A percentile compares a stretch with the other conserved stretches of the same genome.
Evolutionary conservation across 2,329 filamentous ascomycete genomes (phyloP).

Genomic region (Penicillium sp.): DNA sequence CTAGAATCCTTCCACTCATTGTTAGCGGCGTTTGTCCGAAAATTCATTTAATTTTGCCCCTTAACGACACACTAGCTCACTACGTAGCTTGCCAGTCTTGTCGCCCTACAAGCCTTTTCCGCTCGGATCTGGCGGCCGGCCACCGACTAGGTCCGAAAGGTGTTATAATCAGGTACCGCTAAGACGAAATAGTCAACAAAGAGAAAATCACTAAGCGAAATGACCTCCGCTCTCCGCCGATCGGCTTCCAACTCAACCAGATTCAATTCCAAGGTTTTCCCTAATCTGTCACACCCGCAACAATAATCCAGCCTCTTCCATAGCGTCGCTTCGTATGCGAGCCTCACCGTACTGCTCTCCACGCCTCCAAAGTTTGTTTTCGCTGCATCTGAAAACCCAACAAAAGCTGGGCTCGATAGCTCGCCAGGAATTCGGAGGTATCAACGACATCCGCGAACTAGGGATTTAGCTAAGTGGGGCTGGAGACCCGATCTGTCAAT

Average conservation of each 20-base stretch:
- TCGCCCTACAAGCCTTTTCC: not conserved
- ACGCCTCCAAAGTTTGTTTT: not conserved
- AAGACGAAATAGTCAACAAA: not conserved
- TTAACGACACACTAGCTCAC: not conserved
- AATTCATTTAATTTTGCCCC: conserved; percentile 1
- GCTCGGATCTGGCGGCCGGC: not conserved
- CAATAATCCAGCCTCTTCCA: not conserved
- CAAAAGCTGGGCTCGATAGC: not conserved
- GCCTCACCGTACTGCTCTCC: conserved; percentile 1
- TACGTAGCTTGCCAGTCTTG: too few relatives aligned
- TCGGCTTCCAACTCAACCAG: conserved; percentile 8
- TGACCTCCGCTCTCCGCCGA: not conserved
- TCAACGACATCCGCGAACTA: conserved; percentile 14
- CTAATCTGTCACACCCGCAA: conserved; percentile 14
- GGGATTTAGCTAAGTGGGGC: conserved; percentile 14
- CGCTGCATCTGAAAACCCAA: not conserved
- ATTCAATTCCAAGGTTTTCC: not conserved
- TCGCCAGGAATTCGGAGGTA: conserved; percentile 9
- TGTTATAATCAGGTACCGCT: not conserved
- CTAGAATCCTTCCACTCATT: not conserved
- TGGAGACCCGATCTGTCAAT: conserved; percentile 13
- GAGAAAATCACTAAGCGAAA: not conserved
- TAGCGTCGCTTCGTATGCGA: not conserved
- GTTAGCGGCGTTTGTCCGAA: conserved; percentile 4
- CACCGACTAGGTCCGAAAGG: not conserved